Percentiles rank a stretch among this genome's conserved stretches.
phyloP scores from a whole-genome alignment of 73 alveolate species.

The Tetrahymena borealis region DNA sequence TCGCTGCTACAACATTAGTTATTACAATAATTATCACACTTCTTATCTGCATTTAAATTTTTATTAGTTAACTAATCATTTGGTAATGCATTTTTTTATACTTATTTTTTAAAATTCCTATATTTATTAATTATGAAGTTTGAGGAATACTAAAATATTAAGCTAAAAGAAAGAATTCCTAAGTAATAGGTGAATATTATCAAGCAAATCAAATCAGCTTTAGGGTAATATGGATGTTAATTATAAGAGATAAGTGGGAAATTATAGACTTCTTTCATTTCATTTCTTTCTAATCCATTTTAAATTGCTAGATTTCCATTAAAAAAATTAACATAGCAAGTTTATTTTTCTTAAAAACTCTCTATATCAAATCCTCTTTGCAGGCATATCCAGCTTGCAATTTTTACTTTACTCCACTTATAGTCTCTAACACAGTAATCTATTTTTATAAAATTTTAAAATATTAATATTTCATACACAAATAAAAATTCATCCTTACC shows the following conservation, averaged over 20 bases:
- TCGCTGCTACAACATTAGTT: too few relatives aligned
- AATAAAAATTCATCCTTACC: not conserved
- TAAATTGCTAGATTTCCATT: not conserved
- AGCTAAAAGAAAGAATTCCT: not conserved
- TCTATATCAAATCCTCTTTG: not conserved
- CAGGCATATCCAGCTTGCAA: not conserved
- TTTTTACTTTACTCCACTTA: not conserved
- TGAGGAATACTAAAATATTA: not conserved
- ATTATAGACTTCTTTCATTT: not conserved
- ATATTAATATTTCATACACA: not conserved
- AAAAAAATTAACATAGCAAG: not conserved
- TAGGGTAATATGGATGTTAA: not conserved
- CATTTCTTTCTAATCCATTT: not conserved
- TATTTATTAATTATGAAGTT: not conserved
- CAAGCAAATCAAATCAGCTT: not conserved
- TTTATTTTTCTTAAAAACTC: not conserved
- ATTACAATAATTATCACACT: too few relatives aligned
- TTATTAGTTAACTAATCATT: too few relatives aligned
- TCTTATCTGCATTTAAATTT: too few relatives aligned
- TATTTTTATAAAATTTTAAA: too few relatives aligned
- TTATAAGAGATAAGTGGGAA: not conserved
- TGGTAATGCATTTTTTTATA: too few relatives aligned
- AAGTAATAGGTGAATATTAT: not conserved
- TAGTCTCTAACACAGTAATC: not conserved
- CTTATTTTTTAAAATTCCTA: not conserved